These are phyloP conservation scores for Royoungia palumana DNA, from an alignment of 768 basidiomycete species.

Conservation along the genomic window DNA sequence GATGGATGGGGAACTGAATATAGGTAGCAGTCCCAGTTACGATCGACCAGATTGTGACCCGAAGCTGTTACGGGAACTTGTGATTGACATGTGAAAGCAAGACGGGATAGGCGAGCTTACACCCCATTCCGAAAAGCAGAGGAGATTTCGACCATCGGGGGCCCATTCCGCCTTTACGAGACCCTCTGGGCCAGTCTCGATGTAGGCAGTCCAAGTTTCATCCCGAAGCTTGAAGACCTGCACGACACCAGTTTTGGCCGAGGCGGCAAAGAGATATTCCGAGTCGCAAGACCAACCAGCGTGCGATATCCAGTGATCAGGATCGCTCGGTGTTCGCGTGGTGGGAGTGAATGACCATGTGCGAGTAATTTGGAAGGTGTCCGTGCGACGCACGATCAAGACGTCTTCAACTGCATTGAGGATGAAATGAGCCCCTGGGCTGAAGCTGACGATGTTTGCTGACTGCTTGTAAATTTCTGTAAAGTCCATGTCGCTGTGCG, in stretches of 20 bases:
- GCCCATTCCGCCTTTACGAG: slow-evolving; percentile 89
- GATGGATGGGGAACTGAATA: slow-evolving; percentile 82
- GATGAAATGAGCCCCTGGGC: slow-evolving; percentile 84
- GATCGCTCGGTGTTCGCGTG: slow-evolving; percentile 38
- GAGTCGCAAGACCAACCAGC: slow-evolving; percentile 87
- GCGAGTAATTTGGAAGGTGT: slow-evolving; percentile 78
- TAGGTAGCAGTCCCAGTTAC: slow-evolving; percentile 71
- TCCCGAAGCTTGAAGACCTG: slow-evolving; percentile 78
- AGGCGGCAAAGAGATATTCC: slow-evolving; percentile 80
- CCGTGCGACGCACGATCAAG: slow-evolving; percentile 78
- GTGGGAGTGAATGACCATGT: slow-evolving; percentile 69
- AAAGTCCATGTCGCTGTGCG: slow-evolving; percentile 69
- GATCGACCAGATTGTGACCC: slow-evolving; percentile 85
- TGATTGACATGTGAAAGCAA: slow-evolving; percentile 1
- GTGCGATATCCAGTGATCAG: slow-evolving; percentile 58
- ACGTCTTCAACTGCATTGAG: slow-evolving; percentile 76
- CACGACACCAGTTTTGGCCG: slow-evolving; percentile 65
- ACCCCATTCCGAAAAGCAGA: slow-evolving; percentile 93
- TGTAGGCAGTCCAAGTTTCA: slow-evolving; percentile 72
- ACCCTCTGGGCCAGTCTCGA: slow-evolving; percentile 81
- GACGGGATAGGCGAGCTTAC: slow-evolving; percentile 49
- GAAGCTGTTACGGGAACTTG: slow-evolving; percentile 52
- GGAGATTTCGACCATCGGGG: slow-evolving; percentile 73
- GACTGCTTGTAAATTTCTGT: slow-evolving; percentile 83
- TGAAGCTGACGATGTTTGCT: slow-evolving; percentile 69